These are phyloP conservation scores for Aspergillus leporis DNA, from an alignment of 495 filamentous ascomycete species.

Conservation along the genomic window DNA sequence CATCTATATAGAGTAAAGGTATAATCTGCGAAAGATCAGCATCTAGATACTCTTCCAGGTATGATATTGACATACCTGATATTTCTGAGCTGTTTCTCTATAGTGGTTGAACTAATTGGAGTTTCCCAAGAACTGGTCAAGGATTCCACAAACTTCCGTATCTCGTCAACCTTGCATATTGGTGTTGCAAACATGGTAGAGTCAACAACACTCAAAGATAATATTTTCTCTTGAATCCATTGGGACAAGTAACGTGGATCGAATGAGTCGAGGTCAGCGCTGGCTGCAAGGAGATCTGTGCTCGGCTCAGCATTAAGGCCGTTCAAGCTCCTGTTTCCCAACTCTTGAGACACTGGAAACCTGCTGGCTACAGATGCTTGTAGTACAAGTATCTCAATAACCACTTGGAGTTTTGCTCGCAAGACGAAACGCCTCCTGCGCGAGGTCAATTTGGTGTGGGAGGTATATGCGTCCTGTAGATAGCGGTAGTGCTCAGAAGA, in stretches of 20 bases:
- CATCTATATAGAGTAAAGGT: neutral
- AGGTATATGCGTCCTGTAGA: neutral
- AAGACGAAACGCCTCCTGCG: neutral
- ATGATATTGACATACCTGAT: neutral
- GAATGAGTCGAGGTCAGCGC: neutral
- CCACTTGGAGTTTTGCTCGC: slow-evolving; percentile 1
- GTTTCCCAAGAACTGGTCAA: neutral
- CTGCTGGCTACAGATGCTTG: slow-evolving; percentile 4
- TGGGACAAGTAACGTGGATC: neutral
- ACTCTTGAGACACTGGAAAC: neutral
- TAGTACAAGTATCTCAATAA: slow-evolving; percentile 2
- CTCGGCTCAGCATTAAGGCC: neutral
- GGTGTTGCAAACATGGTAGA: neutral
- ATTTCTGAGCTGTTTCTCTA: neutral
- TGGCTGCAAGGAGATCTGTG: neutral
- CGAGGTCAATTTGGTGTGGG: neutral
- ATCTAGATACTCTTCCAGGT: neutral
- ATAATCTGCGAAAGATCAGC: neutral
- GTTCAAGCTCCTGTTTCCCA: neutral
- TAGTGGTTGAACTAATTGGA: neutral
- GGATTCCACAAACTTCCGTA: neutral
- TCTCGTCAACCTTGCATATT: neutral
- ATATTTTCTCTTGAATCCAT: neutral
- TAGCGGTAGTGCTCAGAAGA: too few relatives aligned
- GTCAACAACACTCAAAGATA: neutral